Evolutionary conservation across 2,329 filamentous ascomycete genomes (phyloP).

Genomic region (Setomelanomma holmii): DNA sequence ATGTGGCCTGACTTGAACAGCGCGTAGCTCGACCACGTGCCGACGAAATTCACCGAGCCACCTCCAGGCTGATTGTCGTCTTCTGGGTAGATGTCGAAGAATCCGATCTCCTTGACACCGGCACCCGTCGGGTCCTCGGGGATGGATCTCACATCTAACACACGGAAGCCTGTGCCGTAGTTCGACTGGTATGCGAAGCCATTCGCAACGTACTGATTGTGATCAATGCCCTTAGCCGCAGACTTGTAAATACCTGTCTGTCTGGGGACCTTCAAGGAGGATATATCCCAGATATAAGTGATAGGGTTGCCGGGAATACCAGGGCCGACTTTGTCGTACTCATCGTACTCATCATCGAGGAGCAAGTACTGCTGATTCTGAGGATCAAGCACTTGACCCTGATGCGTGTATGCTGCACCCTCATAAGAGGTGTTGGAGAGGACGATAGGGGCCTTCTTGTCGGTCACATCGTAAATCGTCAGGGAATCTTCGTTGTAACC

Average conservation of each 20-base stretch:
- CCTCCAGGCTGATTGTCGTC: slow-evolving; percentile 49
- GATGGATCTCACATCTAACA: slow-evolving; percentile 53
- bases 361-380: slow-evolving; percentile 45
- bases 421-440: slow-evolving; percentile 63
- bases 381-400: slow-evolving; percentile 60
- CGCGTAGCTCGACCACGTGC: slow-evolving; percentile 54
- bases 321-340: slow-evolving; percentile 47
- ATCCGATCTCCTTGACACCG: slow-evolving; percentile 52
- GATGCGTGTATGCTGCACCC: slow-evolving; percentile 66
- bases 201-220: slow-evolving; percentile 57
- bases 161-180: slow-evolving; percentile 53
- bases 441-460: slow-evolving; percentile 56
- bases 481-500: slow-evolving; percentile 63
- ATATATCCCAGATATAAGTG: slow-evolving; percentile 51
- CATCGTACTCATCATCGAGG: slow-evolving; percentile 51
- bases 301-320: slow-evolving; percentile 44
- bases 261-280: slow-evolving; percentile 40
- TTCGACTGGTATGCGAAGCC: slow-evolving; percentile 54
- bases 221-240: slow-evolving; percentile 51
- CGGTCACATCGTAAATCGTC: slow-evolving; percentile 61
- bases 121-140: slow-evolving; percentile 49
- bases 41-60: slow-evolving; percentile 52
- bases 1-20: slow-evolving; percentile 50
- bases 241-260: slow-evolving; percentile 54
- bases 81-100: slow-evolving; percentile 54